Conservation (phyloP, 441 rosid species). For the Monsonia emarginata region DNA sequence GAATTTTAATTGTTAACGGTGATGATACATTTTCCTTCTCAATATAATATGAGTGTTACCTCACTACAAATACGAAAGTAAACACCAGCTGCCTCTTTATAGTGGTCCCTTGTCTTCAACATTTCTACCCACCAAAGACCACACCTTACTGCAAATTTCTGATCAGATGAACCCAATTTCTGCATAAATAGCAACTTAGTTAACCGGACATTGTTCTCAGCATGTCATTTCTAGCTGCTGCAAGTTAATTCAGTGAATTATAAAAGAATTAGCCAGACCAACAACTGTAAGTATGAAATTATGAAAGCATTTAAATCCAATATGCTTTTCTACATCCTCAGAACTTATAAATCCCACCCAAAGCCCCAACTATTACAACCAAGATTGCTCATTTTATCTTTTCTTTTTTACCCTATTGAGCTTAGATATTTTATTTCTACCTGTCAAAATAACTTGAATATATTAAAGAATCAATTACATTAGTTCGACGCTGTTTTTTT, state of each 20-base stretch:
- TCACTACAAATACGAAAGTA: conserved; percentile 90
- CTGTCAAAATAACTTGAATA: background rate
- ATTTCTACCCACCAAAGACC: conserved; percentile 99
- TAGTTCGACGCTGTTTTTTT: background rate
- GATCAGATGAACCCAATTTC: conserved; percentile 78
- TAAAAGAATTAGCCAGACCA: background rate
- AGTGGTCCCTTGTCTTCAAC: conserved; percentile 76
- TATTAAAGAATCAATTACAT: no score
- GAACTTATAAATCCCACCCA: background rate
- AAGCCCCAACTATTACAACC: background rate
- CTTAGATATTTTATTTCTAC: background rate
- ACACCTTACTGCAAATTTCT: conserved; percentile 78
- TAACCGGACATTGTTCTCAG: background rate
- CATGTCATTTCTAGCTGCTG: conserved; percentile 4
- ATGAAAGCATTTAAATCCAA: background rate
- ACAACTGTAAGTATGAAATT: background rate
- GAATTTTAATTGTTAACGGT: background rate
- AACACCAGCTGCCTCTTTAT: conserved; percentile 89
- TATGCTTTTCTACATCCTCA: background rate
- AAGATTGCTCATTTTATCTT: background rate
- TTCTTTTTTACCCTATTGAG: background rate
- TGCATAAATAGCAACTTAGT: conserved; percentile 24
- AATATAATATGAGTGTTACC: conserved; percentile 36
- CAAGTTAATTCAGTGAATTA: background rate
- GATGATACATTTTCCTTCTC: conserved; percentile 8